Evolutionary conservation across 345 rosid genomes (phyloP), one percentile per base, ranked within the genome.

Genomic region (Rhizophora apiculata): DNA sequence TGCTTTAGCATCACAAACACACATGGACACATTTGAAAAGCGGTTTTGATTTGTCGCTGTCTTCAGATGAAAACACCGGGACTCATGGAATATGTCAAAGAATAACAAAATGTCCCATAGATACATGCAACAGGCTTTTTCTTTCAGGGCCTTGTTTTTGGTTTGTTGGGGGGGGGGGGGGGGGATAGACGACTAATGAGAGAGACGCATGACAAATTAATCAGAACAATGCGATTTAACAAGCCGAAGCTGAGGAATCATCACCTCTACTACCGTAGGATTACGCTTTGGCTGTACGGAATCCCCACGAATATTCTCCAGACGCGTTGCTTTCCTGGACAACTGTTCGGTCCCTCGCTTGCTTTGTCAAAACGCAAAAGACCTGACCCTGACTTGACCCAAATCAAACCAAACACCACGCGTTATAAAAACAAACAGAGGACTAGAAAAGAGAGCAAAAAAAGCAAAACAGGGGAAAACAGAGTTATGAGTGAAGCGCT

Each of bases 401-500:
- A 31, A 2, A 65, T 0, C 30, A 20, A 27, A 24, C 5, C 27
- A 52, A 64, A 39, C 66, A 20, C 19, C 27, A 16, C 31, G 26
- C 49, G 49, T 55, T 55, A 10, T 22, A 55, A 22, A n/a, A 46
- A 21, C 48, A 49, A 19, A 48, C 13, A 54, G 5, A 22, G 29
- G 29, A 9, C 27, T 8, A 22, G 59, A 21, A 22, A 22, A 22
- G 15, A 22, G 13, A 0, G 11, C 2, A 6, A 6, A 19, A 19
- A 11, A 7, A 36, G 67, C 20, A 32, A 15, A 15, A 27, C 39
- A 6, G 24, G n/a, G n/a, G 31, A 32, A 32, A 39, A 7, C 34
- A 3, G 36, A 62, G 76, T 68, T 60, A 88, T 88, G 93, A 83
- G 79, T 69, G 80, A 83, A 59, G 81, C 80, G 13, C 62, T 86